Evolutionary conservation across 352 stramenopile species (phyloP).

Genomic region (Pelagophyceae sp.): DNA sequence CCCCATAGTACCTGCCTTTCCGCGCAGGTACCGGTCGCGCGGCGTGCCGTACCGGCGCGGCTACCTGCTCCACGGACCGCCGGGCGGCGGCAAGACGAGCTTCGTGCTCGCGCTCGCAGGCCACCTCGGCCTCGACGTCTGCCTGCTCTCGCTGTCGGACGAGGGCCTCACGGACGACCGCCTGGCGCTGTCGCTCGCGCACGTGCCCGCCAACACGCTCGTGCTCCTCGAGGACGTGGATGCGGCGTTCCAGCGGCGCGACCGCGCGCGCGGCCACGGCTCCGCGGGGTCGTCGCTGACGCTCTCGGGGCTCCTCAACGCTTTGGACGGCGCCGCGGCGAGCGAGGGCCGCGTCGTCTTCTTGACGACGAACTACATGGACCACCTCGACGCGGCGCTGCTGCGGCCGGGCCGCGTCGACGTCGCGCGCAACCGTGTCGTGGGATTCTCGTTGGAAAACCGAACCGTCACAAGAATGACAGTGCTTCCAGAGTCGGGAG

Average conservation of each 20-base stretch:
- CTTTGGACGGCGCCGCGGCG: conserved; percentile 34
- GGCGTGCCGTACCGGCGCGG: conserved; percentile 65
- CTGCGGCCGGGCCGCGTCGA: conserved; percentile 39
- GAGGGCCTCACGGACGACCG: conserved; percentile 34
- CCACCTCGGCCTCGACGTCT: conserved; percentile 60
- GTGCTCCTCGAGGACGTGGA: conserved; percentile 40
- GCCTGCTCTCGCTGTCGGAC: conserved; percentile 33
- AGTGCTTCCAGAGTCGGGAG: not conserved
- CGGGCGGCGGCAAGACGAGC: conserved; percentile 73
- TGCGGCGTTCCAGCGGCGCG: conserved; percentile 30
- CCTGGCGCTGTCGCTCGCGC: conserved; percentile 5
- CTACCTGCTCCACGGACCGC: conserved; percentile 66
- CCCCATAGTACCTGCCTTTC: too few relatives aligned
- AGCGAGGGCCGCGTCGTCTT: conserved; percentile 30
- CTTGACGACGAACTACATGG: conserved; percentile 34
- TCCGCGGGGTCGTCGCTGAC: not conserved
- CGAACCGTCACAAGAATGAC: conserved; percentile 8
- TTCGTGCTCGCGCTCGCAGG: conserved; percentile 72
- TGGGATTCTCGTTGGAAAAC: conserved; percentile 21
- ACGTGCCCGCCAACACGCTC: conserved; percentile 20
- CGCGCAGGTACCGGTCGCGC: conserved; percentile 53
- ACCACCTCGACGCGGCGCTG: conserved; percentile 36
- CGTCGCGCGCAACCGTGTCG: too few relatives aligned
- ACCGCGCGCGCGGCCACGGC: conserved; percentile 14
- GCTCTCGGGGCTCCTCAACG: conserved; percentile 33